Evolutionary conservation across 2,329 filamentous ascomycete genomes (phyloP).

Genomic region (Knoxdaviesia capensis): DNA sequence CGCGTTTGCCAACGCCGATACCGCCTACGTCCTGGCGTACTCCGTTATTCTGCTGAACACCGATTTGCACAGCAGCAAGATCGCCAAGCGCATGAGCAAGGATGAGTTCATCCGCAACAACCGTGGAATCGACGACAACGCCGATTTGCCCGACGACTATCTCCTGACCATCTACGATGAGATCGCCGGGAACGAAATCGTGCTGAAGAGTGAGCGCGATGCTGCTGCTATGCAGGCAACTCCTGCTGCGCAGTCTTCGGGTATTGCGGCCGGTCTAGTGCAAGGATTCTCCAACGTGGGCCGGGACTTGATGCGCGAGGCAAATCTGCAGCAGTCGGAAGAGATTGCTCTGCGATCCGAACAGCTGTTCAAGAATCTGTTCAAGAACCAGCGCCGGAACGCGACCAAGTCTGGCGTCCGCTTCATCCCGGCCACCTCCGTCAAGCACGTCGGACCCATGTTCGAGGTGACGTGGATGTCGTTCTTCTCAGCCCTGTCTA

Average conservation of each 20-base stretch:
- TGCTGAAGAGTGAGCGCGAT: conserved; percentile 79
- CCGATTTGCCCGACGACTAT: conserved; percentile 84
- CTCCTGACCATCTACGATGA: conserved; percentile 79
- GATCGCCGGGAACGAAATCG: conserved; percentile 79
- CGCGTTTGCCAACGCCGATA: conserved; percentile 94
- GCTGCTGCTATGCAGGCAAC: conserved; percentile 64
- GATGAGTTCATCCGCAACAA: conserved; percentile 99
- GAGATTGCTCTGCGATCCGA: conserved; percentile 59
- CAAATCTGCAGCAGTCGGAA: conserved; percentile 85
- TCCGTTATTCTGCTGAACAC: conserved; percentile 95
- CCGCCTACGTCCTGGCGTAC: conserved; percentile 87
- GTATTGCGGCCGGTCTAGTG: conserved; percentile 64
- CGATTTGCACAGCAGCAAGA: conserved; percentile 78
- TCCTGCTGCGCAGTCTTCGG: conserved; percentile 36
- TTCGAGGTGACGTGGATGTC: conserved; percentile 99
- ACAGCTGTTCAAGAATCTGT: conserved; percentile 83
- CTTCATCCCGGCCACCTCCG: conserved; percentile 86
- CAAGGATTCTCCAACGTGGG: conserved; percentile 84
- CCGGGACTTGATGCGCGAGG: conserved; percentile 77
- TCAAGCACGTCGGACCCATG: conserved; percentile 92
- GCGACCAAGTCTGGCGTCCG: conserved; percentile 45
- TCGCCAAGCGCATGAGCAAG: conserved; percentile 73
- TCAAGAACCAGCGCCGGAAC: conserved; percentile 72
- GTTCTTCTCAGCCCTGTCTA: conserved; percentile 84
- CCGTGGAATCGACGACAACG: conserved; percentile 89